These are phyloP conservation scores for Kwoniella mangroviensis DNA, from an alignment of 768 basidiomycete genomes.

Conservation along the genomic window DNA sequence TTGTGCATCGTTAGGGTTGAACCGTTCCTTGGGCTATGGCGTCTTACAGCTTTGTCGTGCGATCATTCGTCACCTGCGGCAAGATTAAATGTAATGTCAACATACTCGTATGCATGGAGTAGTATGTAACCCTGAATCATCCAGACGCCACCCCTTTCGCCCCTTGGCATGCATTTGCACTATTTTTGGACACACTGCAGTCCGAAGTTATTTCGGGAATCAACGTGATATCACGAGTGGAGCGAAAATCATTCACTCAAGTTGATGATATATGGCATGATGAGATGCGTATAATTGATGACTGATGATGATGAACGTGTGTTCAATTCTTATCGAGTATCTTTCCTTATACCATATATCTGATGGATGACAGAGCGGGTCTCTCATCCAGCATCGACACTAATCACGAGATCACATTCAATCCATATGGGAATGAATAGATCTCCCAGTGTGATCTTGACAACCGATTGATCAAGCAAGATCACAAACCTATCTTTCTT, in stretches of 20 bases:
- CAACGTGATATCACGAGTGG: neutral
- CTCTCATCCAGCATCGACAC: too few relatives aligned
- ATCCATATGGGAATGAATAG: too few relatives aligned
- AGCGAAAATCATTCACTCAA: too few relatives aligned
- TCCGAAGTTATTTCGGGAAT: constrained; percentile 15
- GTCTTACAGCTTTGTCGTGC: neutral
- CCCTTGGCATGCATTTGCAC: neutral
- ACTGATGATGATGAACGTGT: constrained; percentile 4
- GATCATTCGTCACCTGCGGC: neutral
- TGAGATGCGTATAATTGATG: neutral
- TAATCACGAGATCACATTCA: too few relatives aligned
- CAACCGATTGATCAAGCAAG: too few relatives aligned
- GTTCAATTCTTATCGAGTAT: neutral
- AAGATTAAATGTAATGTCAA: too few relatives aligned
- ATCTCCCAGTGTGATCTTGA: too few relatives aligned
- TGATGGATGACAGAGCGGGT: too few relatives aligned
- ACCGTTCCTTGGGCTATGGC: neutral
- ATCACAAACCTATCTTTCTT: too few relatives aligned
- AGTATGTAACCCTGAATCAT: too few relatives aligned
- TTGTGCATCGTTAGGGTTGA: neutral
- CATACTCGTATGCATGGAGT: too few relatives aligned
- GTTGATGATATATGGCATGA: neutral
- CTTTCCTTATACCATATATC: neutral
- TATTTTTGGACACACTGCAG: neutral
- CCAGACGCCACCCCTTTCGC: neutral